These are phyloP conservation scores for Neocucurbitaria cava DNA, from an alignment of 2,329 filamentous ascomycete species.

Conservation along the genomic window DNA sequence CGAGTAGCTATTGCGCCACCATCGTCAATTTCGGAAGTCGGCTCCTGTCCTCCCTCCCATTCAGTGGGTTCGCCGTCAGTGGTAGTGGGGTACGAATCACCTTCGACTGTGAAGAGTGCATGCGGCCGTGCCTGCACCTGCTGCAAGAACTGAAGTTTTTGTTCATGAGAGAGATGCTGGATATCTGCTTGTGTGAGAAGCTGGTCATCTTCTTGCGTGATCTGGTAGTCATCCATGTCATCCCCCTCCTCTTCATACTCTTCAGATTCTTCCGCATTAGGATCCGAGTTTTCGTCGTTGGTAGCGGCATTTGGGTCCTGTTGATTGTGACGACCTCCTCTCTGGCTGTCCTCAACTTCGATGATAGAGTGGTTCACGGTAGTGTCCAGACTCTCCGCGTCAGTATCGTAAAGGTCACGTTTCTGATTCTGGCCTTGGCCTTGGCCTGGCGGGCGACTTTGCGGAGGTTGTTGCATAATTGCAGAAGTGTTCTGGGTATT, in stretches of 20 bases:
- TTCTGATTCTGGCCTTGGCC: conserved; percentile 17
- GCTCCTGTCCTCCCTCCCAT: conserved; percentile 14
- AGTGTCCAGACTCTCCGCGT: conserved; percentile 47
- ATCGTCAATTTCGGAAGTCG: conserved; percentile 9
- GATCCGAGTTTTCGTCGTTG: conserved; percentile 10
- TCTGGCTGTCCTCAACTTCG: conserved; percentile 25
- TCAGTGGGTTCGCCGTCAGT: conserved; percentile 41
- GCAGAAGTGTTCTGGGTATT: conserved; percentile 19
- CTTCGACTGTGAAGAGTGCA: conserved; percentile 22
- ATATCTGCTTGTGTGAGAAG: conserved; percentile 4
- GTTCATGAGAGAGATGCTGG: background rate
- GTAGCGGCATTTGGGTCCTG: conserved; percentile 13
- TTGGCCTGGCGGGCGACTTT: conserved; percentile 19
- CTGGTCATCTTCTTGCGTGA: conserved; percentile 1
- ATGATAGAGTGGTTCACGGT: conserved; percentile 35
- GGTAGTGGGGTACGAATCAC: conserved; percentile 48
- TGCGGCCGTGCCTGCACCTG: background rate
- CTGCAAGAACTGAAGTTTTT: conserved; percentile 8
- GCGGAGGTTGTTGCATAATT: conserved; percentile 18
- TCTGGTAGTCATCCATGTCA: conserved; percentile 1
- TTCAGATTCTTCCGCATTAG: conserved; percentile 16
- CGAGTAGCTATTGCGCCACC: conserved; percentile 8
- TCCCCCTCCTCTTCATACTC: conserved; percentile 8
- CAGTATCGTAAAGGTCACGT: conserved; percentile 45
- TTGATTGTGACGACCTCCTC: conserved; percentile 7